These are phyloP conservation scores for Penicillium bialowiezense DNA, from an alignment of 495 filamentous ascomycete species.

Conservation along the genomic window DNA sequence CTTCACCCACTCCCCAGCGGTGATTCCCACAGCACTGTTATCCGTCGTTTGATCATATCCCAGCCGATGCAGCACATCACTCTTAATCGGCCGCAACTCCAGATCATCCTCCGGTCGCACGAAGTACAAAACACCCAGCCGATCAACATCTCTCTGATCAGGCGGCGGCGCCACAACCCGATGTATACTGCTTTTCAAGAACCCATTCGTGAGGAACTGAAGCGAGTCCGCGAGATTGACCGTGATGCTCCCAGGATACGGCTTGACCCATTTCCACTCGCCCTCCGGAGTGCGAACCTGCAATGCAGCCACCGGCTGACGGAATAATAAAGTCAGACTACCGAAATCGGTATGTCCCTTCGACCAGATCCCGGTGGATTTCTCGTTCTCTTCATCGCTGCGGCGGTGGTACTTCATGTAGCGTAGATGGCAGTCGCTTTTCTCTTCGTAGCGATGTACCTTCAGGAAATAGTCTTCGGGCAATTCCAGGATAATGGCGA, in stretches of 20 bases:
- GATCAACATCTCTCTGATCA: slow-evolving; percentile 46
- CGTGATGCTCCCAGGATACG: slow-evolving; percentile 36
- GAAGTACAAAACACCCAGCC: slow-evolving; percentile 50
- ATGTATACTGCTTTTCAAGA: slow-evolving; percentile 46
- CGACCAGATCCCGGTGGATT: slow-evolving; percentile 37
- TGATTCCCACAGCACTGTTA: slow-evolving; percentile 34
- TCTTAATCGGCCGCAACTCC: slow-evolving; percentile 30
- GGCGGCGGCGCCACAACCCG: slow-evolving; percentile 46
- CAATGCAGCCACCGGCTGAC: slow-evolving; percentile 54
- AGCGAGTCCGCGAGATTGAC: slow-evolving; percentile 50
- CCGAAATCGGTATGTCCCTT: slow-evolving; percentile 55
- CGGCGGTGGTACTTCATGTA: slow-evolving; percentile 55
- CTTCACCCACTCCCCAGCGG: slow-evolving; percentile 41
- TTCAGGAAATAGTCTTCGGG: slow-evolving; percentile 50
- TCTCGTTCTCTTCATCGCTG: slow-evolving; percentile 42
- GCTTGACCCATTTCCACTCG: slow-evolving; percentile 29
- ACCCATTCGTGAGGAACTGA: slow-evolving; percentile 41
- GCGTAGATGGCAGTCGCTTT: slow-evolving; percentile 45
- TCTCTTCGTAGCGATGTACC: slow-evolving; percentile 48
- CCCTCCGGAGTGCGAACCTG: slow-evolving; percentile 40
- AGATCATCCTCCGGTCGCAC: slow-evolving; percentile 36
- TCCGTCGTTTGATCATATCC: slow-evolving; percentile 27
- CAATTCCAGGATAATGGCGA: slow-evolving; percentile 50
- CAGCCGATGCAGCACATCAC: slow-evolving; percentile 18
- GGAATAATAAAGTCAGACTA: slow-evolving; percentile 51